Percentiles rank a stretch among this genome's conserved stretches.
Evolutionary conservation across 306 rosid species (phyloP).

Genomic region (Castanea crenata): DNA sequence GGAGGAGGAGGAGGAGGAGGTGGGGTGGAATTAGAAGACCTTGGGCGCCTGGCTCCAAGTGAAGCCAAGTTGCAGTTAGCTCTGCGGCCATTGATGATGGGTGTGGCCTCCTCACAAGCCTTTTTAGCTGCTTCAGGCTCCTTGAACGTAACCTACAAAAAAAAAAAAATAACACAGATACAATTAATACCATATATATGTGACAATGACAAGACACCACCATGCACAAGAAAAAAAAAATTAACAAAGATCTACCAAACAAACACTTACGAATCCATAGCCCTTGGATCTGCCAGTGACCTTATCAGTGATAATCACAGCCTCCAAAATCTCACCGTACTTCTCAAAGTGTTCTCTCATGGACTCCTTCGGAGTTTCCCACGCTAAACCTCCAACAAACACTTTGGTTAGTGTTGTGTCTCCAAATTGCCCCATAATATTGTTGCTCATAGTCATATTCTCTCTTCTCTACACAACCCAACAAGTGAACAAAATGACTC

Average conservation of each 20-base stretch:
- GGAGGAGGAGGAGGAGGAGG: conserved; percentile 33
- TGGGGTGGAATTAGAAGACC: conserved; percentile 33
- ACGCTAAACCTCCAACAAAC: conserved; percentile 81
- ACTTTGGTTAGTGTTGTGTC: conserved; percentile 82
- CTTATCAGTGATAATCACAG: conserved; percentile 85
- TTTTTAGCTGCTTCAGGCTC: conserved; percentile 79
- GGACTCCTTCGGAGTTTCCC: conserved; percentile 89
- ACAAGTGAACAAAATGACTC: too few species aligned
- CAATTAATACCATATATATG: too few species aligned
- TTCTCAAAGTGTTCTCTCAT: conserved; percentile 61
- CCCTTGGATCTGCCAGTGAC: conserved; percentile 90
- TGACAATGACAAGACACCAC: too few species aligned
- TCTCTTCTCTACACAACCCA: neutral
- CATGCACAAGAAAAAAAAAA: neutral
- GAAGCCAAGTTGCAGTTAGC: conserved; percentile 88
- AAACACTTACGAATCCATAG: conserved; percentile 74
- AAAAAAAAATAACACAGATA: neutral
- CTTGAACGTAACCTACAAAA: conserved; percentile 68
- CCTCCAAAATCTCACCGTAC: conserved; percentile 83
- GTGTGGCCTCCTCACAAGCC: conserved; percentile 76
- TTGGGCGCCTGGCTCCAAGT: conserved; percentile 70
- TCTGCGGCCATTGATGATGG: conserved; percentile 73
- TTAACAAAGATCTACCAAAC: too few species aligned
- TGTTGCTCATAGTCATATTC: conserved; percentile 36
- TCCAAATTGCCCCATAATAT: conserved; percentile 47